Conservation (phyloP, 306 rosid species). For the Cucurbita pepo region DNA sequence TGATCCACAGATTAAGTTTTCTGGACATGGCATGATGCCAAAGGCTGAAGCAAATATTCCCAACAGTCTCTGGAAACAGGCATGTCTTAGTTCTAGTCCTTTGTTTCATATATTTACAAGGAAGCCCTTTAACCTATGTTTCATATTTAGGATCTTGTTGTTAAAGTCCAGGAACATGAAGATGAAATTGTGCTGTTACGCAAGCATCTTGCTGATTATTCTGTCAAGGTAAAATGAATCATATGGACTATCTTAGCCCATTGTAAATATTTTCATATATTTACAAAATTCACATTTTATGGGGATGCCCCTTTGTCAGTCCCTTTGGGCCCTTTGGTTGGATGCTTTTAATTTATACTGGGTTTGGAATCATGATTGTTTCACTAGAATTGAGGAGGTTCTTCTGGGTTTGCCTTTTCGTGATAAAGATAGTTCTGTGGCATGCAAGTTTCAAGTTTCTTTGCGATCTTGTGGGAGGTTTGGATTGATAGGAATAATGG, state of each 20-base stretch:
- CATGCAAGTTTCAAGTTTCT: too few relatives aligned
- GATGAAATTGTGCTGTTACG: constrained; percentile 70
- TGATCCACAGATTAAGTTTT: constrained; percentile 33
- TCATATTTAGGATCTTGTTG: constrained; percentile 40
- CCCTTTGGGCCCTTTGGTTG: too few relatives aligned
- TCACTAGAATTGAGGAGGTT: too few relatives aligned
- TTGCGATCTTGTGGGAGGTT: too few relatives aligned
- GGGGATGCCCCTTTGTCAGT: too few relatives aligned
- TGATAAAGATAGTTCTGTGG: too few relatives aligned
- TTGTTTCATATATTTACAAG: neutral
- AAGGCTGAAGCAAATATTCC: constrained; percentile 40
- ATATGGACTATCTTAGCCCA: neutral
- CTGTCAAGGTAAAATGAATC: constrained; percentile 46
- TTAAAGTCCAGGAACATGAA: constrained; percentile 61
- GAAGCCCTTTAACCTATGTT: constrained; percentile 9
- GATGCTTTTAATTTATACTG: too few relatives aligned
- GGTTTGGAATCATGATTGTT: too few relatives aligned
- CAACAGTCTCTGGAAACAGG: constrained; percentile 68
- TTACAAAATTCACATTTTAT: too few relatives aligned
- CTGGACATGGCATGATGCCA: constrained; percentile 51
- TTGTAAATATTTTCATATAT: neutral
- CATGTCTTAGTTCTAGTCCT: constrained; percentile 4
- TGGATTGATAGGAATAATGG: too few relatives aligned
- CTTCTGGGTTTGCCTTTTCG: too few relatives aligned
- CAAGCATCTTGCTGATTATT: constrained; percentile 73